These are phyloP conservation scores for Purpureocillium takamizusanense DNA, from an alignment of 2,329 filamentous ascomycete species.

Conservation along the genomic window DNA sequence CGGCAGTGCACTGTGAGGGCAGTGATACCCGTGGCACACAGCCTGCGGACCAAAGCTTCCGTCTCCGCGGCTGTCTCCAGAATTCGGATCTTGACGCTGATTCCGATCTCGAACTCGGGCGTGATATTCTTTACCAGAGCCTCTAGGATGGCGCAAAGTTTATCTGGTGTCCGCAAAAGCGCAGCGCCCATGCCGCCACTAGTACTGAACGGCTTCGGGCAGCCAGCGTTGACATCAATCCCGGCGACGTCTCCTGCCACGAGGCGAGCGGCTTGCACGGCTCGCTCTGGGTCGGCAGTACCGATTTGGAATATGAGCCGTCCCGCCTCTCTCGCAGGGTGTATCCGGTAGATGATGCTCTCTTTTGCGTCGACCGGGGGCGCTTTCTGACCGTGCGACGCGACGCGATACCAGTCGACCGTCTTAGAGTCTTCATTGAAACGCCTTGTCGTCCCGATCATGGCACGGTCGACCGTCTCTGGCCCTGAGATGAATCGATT, in stretches of 20 bases:
- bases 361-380: slow-evolving; percentile 43
- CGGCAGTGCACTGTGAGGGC: slow-evolving; percentile 92
- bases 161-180: slow-evolving; percentile 75
- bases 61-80: slow-evolving; percentile 71
- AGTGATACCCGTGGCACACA: slow-evolving; percentile 83
- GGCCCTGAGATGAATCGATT: slow-evolving; percentile 47
- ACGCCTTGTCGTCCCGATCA: slow-evolving; percentile 77
- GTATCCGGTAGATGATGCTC: slow-evolving; percentile 75
- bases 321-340: slow-evolving; percentile 65
- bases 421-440: slow-evolving; percentile 69
- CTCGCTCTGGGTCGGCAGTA: slow-evolving; percentile 71
- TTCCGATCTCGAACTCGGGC: slow-evolving; percentile 74
- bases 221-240: slow-evolving; percentile 97
- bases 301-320: slow-evolving; percentile 88
- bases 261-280: slow-evolving; percentile 74
- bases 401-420: slow-evolving; percentile 73
- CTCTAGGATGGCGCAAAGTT: slow-evolving; percentile 72
- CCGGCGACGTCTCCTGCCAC: slow-evolving; percentile 83
- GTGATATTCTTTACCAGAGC: slow-evolving; percentile 73
- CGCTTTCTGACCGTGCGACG: slow-evolving; percentile 60
- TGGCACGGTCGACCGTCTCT: slow-evolving; percentile 84
- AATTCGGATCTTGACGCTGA: slow-evolving; percentile 93
- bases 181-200: slow-evolving; percentile 93
- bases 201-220: slow-evolving; percentile 93
- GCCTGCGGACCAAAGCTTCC: slow-evolving; percentile 62